Base-by-base conservation (phyloP, 148 eudicot species). In the Rhododendron williamsianum region DNA sequence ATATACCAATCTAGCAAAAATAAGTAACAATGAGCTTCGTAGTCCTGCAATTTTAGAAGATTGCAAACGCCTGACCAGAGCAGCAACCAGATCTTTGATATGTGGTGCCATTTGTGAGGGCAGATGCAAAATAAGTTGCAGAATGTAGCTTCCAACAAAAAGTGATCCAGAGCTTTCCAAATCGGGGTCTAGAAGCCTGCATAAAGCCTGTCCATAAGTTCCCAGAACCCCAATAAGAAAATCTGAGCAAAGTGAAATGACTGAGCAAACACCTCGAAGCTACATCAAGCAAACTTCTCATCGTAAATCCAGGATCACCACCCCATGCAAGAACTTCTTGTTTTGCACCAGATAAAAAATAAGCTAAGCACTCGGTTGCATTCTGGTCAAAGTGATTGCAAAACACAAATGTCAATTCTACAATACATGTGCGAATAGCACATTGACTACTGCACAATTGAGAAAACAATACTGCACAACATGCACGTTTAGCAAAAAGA, bases 221-320 rank as follows among this genome's bases (percentile, higher is more conserved):
- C n/a, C 52, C 51, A 86, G 30, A 82, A 81, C n/a, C 43, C 78
- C 72, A 81, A 81, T 12, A 5, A 73, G 3, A 23, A 11, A 56
- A 54, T 69, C 35, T 69, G 74, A 12, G 36, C 74, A 69, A 69
- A 69, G 13, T 69, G 36, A 78, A 83, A 86, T 54, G 51, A 78
- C 49, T 43, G 46, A 73, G 38, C 82, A 73, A 74, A 56, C 76
- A 97, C 99, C 99, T 93, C 74, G 99, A 95, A 89, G 94, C 96
- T 86, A 97, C 98, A 90, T 97, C 99, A 69, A 97, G 92, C 90
- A 97, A 89, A 87, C 98, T 94, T 92, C 92, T 94, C 99, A 97
- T 94, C 4, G 93, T 89, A 88, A 91, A 92, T 82, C 94, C 98
- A 84, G 98, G 94, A 93, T 97, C 98, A 78, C 92, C 94, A 82